Base-by-base conservation (phyloP, 805 yeast genomes). In the Saccharomycopsis guyanensis region DNA sequence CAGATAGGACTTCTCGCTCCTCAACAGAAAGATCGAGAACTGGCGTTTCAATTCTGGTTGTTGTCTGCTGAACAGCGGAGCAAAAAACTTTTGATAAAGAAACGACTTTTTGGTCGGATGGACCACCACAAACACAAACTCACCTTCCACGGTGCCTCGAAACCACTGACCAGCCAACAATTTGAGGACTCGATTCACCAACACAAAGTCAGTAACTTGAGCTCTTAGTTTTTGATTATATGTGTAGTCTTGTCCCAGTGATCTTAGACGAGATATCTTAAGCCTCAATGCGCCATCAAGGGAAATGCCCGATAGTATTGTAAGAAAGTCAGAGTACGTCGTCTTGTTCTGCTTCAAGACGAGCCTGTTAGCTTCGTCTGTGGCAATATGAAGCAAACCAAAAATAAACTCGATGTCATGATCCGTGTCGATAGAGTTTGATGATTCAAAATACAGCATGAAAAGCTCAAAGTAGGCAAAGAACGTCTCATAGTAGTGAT, bases 121-220 rank as follows among this genome's bases (percentile, higher is more conserved):
- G 12, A 41, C 24, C 13, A 41, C 25, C 12, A 41, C 25, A n/a
- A 13, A 41, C 13, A 32, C 18, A 18, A 8, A 41, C 22, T 34
- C 42, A 18, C 23, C 23, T 7, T 18, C 23, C 23, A 13, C 10
- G 8, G 6, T 6, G 39, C 22, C 15, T 39, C 18, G 6, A 2
- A 41, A 24, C 44, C 44, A 41, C 5, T 16, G 24, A 19, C 44
- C 44, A n/a, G 16, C 22, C 22, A 41, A 7, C 32, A 41, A 25
- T 12, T 27, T 33, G 18, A 41, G n/a, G 16, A 41, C 34, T 16
- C 44, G 7, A 15, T 33, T 31, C 5, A 19, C 42, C 13, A n/a
- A 15, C 7, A 41, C 23, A 18, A 41, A 20, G 22, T 18, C 19
- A 10, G 18, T 27, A 13, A 41, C 15, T n/a, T 41, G 34, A 19